Conservation (phyloP, 139 green algal species). For the Astrephomene gubernaculifera region DNA sequence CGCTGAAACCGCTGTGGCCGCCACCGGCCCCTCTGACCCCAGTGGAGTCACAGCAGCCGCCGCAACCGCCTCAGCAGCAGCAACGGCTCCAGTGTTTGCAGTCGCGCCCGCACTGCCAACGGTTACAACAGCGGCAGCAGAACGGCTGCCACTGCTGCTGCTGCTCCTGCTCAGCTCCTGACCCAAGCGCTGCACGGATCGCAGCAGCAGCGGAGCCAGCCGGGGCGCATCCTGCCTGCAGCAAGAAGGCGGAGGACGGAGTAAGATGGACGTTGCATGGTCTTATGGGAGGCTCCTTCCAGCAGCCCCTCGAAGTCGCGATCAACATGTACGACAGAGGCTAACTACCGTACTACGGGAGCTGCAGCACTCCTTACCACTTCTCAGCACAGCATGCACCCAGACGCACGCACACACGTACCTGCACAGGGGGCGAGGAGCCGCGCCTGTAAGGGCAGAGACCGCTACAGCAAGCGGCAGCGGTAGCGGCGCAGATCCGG, state of each 20-base stretch:
- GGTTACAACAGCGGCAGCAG: background rate
- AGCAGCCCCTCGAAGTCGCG: too few relatives aligned
- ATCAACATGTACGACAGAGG: too few relatives aligned
- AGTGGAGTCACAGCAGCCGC: background rate
- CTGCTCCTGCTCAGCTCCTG: background rate
- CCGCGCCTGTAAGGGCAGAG: background rate
- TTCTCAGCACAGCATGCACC: too few relatives aligned
- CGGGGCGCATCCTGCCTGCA: background rate
- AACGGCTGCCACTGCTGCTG: background rate
- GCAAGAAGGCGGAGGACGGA: too few relatives aligned
- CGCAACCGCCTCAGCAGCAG: background rate
- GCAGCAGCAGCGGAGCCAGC: slow-evolving; percentile 19
- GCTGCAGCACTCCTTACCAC: too few relatives aligned
- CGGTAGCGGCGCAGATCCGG: too few relatives aligned
- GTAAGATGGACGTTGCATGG: too few relatives aligned
- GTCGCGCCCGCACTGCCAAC: background rate
- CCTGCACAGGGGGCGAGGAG: slow-evolving; percentile 14
- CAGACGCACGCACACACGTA: too few relatives aligned
- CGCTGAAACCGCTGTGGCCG: background rate
- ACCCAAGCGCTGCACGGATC: background rate
- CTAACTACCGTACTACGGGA: too few relatives aligned
- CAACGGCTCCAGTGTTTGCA: background rate
- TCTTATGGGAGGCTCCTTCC: too few relatives aligned
- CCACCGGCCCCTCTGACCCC: too few relatives aligned
- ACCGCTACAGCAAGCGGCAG: background rate